A percentile compares a stretch with the other conserved stretches of the same genome.
phyloP scores from a whole-genome alignment of 345 rosid species.

The Clausena lansium region DNA sequence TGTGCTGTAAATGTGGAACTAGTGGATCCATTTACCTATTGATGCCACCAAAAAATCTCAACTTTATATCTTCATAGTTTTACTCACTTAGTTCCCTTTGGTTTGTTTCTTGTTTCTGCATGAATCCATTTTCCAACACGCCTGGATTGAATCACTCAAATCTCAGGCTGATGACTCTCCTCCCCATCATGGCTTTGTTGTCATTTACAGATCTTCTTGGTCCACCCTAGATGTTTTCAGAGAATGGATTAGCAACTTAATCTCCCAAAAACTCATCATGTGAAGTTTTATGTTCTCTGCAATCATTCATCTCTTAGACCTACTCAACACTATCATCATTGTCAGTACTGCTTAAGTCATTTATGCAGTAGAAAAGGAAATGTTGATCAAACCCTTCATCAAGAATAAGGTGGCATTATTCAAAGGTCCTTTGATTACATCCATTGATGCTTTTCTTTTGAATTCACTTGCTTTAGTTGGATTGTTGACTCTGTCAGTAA shows the following conservation, averaged over 20 bases:
- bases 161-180: neutral
- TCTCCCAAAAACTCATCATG: neutral
- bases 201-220: neutral
- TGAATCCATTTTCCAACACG: conserved; percentile 21
- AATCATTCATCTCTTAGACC: conserved; percentile 27
- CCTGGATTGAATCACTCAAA: conserved; percentile 2
- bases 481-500: neutral
- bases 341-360: conserved; percentile 26
- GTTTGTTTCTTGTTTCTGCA: conserved; percentile 32
- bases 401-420: conserved; percentile 7
- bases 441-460: conserved; percentile 28
- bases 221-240: conserved; percentile 13
- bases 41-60: conserved; percentile 11
- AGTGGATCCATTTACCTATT: too few species aligned
- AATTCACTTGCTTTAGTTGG: conserved; percentile 2
- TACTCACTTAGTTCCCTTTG: conserved; percentile 29
- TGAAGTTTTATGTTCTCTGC: neutral
- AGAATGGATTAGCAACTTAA: neutral
- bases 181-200: neutral
- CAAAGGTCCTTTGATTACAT: conserved; percentile 43
- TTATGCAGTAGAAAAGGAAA: conserved; percentile 20
- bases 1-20: neutral
- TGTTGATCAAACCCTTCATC: conserved; percentile 1
- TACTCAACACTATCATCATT: conserved; percentile 27
- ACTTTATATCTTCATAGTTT: conserved; percentile 16